Evolutionary conservation across 1,139 yeast species (phyloP).

Genomic region (Candida dubliniensis): DNA sequence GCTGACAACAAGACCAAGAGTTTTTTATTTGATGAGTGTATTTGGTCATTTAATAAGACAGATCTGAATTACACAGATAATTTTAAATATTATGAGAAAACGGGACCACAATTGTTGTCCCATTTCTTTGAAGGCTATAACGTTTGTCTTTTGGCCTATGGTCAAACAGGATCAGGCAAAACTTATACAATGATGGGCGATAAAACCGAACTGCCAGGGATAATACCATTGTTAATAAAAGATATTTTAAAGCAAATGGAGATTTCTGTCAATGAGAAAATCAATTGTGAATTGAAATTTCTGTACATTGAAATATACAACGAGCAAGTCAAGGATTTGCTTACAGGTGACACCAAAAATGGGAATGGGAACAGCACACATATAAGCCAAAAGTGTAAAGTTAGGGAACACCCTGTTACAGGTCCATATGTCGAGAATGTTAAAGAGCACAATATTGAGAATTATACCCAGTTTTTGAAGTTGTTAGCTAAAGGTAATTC

Average conservation of each 20-base stretch:
- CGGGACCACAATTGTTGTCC: constrained; percentile 60
- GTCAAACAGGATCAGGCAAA: constrained; percentile 76
- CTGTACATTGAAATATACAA: constrained; percentile 75
- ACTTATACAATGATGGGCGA: constrained; percentile 75
- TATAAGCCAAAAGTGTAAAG: constrained; percentile 29
- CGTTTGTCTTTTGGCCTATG: constrained; percentile 75
- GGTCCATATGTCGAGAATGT: constrained; percentile 75
- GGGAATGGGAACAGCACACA: constrained; percentile 16
- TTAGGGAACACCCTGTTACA: constrained; percentile 58
- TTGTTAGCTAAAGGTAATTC: constrained; percentile 48
- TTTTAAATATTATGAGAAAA: constrained; percentile 44
- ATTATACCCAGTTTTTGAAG: constrained; percentile 43
- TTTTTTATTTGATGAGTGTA: constrained; percentile 57
- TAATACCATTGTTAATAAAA: constrained; percentile 58
- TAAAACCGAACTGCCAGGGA: constrained; percentile 46
- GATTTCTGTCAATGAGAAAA: constrained; percentile 36
- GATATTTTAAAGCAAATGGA: constrained; percentile 52
- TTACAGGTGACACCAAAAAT: constrained; percentile 27
- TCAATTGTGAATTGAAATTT: constrained; percentile 54
- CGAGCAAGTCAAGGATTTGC: constrained; percentile 60
- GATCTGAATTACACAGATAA: constrained; percentile 48
- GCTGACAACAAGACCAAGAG: constrained; percentile 22
- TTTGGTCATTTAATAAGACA: constrained; percentile 52
- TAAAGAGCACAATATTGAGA: constrained; percentile 46
- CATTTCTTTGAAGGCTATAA: constrained; percentile 71